A percentile compares a stretch with the other conserved stretches of the same genome.
Evolutionary conservation across 345 rosid genomes (phyloP).

Genomic region (Salix dunnii): DNA sequence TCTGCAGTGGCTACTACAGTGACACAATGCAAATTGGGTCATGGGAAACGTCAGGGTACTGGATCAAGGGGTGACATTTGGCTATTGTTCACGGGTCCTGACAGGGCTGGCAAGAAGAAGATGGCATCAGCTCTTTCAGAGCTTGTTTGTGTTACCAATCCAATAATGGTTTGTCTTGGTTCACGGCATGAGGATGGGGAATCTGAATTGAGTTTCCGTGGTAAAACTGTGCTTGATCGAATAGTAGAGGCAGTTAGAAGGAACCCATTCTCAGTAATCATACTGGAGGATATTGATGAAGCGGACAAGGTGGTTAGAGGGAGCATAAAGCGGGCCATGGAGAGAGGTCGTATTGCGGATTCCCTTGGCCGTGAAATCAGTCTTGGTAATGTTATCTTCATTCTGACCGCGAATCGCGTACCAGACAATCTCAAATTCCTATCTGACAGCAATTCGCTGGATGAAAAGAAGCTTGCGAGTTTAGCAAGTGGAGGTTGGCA

Average conservation of each 20-base stretch:
- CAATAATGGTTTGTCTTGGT: constrained; percentile 60
- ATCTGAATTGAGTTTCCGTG: constrained; percentile 51
- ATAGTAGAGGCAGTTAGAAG: constrained; percentile 77
- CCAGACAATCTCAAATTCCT: constrained; percentile 38
- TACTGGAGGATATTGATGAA: constrained; percentile 86
- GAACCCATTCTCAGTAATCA: constrained; percentile 72
- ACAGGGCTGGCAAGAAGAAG: constrained; percentile 76
- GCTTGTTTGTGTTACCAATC: constrained; percentile 47
- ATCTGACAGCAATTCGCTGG: constrained; percentile 35
- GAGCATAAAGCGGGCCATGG: constrained; percentile 83
- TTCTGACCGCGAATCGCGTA: constrained; percentile 65
- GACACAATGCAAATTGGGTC: constrained; percentile 65
- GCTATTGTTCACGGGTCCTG: constrained; percentile 87
- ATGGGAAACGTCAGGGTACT: constrained; percentile 50
- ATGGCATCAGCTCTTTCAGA: constrained; percentile 80
- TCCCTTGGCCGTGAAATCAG: constrained; percentile 93
- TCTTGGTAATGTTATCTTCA: constrained; percentile 77
- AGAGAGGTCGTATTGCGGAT: constrained; percentile 81
- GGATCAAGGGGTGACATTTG: constrained; percentile 70
- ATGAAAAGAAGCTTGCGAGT: constrained; percentile 59
- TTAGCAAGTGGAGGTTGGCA: constrained; percentile 66
- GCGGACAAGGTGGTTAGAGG: constrained; percentile 64
- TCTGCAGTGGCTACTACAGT: constrained; percentile 73
- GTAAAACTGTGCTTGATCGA: constrained; percentile 77
- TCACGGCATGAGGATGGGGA: constrained; percentile 45